Percentiles rank a stretch among this genome's conserved stretches.
Evolutionary conservation across 257 asterid genomes (phyloP).

Genomic region (Nemophila menziesii): DNA sequence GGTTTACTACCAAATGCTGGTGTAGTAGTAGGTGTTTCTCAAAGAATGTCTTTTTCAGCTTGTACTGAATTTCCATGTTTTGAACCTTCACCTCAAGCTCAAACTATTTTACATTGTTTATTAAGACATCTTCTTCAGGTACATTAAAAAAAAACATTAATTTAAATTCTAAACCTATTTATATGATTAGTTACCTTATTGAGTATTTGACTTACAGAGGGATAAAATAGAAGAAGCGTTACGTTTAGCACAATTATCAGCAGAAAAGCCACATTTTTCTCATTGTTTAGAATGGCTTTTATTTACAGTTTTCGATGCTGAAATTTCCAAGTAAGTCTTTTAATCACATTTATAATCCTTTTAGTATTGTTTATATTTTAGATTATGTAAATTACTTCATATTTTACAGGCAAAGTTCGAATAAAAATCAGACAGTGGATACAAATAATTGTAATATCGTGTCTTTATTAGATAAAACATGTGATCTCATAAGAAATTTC

Average conservation of each 20-base stretch:
- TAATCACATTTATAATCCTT: not conserved
- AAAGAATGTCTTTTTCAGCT: slow-evolving; percentile 96
- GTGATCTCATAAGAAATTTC: slow-evolving; percentile 84
- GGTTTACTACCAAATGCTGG: slow-evolving; percentile 97
- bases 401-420: slow-evolving; percentile 51
- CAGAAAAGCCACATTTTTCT: slow-evolving; percentile 98
- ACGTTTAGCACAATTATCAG: slow-evolving; percentile 78
- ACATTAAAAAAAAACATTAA: slow-evolving; percentile 4
- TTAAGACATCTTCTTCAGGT: slow-evolving; percentile 99
- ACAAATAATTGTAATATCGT: slow-evolving; percentile 27
- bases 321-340: slow-evolving; percentile 61
- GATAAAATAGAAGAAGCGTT: slow-evolving; percentile 94
- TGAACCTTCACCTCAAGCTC: slow-evolving; percentile 99
- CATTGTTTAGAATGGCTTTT: slow-evolving; percentile 99
- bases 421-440: slow-evolving; percentile 43
- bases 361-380: not conserved
- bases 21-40: slow-evolving; percentile 97
- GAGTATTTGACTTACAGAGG: slow-evolving; percentile 80
- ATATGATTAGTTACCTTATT: slow-evolving; percentile 1
- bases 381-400: not conserved
- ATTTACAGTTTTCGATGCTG: slow-evolving; percentile 97
- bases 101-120: slow-evolving; percentile 92
- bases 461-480: slow-evolving; percentile 90
- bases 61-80: slow-evolving; percentile 98
- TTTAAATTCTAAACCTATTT: not conserved